Evolutionary conservation across 768 basidiomycete genomes (phyloP).

Genomic region (Suillus luteus): DNA sequence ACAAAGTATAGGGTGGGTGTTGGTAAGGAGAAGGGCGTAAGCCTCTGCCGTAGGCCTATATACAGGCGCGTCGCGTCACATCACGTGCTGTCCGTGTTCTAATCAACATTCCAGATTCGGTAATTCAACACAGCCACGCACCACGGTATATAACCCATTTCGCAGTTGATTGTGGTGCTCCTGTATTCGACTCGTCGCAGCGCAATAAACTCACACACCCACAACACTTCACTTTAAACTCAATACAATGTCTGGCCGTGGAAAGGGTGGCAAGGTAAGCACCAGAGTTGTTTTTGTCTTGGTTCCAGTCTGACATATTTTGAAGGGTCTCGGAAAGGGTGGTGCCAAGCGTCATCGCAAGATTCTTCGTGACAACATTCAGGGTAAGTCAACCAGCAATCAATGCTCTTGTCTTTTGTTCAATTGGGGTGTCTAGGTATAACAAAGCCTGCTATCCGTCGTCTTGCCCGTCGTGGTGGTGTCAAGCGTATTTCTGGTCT

Average conservation of each 20-base stretch:
- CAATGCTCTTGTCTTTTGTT: constrained; percentile 16
- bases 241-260: constrained; percentile 87
- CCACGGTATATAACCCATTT: constrained; percentile 25
- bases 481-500: constrained; percentile 94
- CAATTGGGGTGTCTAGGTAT: constrained; percentile 56
- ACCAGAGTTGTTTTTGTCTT: not conserved
- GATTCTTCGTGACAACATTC: constrained; percentile 85
- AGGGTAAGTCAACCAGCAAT: constrained; percentile 44
- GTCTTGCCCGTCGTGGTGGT: constrained; percentile 96
- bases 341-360: constrained; percentile 96
- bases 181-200: constrained; percentile 17
- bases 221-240: constrained; percentile 17
- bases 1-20: constrained; percentile 4
- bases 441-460: constrained; percentile 93
- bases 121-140: constrained; percentile 33
- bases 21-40: constrained; percentile 2
- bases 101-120: constrained; percentile 26
- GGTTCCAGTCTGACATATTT: constrained; percentile 9
- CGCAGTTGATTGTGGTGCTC: not conserved
- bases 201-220: constrained; percentile 17
- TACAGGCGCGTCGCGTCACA: constrained; percentile 27
- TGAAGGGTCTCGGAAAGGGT: constrained; percentile 90
- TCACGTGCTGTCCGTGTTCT: constrained; percentile 28
- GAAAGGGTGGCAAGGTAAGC: constrained; percentile 88
- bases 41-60: constrained; percentile 12